Evolutionary conservation across 2,329 filamentous ascomycete species (phyloP).

Genomic region (Chrysoporthe deuterocubensis): DNA sequence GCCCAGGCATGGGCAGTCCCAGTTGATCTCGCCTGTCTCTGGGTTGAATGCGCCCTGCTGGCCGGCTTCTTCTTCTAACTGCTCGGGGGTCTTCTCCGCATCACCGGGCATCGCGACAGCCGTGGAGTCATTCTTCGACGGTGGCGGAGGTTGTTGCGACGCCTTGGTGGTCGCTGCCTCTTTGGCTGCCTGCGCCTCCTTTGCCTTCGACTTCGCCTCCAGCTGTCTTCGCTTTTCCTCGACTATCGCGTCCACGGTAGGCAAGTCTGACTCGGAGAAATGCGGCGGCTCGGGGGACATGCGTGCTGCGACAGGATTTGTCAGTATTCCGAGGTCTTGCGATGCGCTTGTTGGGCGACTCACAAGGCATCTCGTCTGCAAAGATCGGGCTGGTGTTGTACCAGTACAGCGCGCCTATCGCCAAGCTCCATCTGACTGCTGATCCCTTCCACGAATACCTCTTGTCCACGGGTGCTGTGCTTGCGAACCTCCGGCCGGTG

Average conservation of each 20-base stretch:
- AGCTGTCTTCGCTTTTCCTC: slow-evolving; percentile 63
- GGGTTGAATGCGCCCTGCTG: slow-evolving; percentile 96
- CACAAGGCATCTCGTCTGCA: slow-evolving; percentile 80
- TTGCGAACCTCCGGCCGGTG: slow-evolving; percentile 55
- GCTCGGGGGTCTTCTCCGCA: slow-evolving; percentile 46
- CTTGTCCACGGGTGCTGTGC: slow-evolving; percentile 63
- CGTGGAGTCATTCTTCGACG: slow-evolving; percentile 35
- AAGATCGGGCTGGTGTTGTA: slow-evolving; percentile 92
- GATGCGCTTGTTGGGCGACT: slow-evolving; percentile 39
- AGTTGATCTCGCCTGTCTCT: slow-evolving; percentile 99
- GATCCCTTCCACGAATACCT: slow-evolving; percentile 83
- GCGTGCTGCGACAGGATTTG: slow-evolving; percentile 34
- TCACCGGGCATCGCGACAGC: slow-evolving; percentile 25
- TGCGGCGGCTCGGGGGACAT: slow-evolving; percentile 49
- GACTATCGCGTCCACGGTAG: slow-evolving; percentile 69
- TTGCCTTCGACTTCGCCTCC: slow-evolving; percentile 36
- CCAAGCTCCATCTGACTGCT: slow-evolving; percentile 74
- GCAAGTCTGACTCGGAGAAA: slow-evolving; percentile 61
- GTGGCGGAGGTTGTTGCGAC: slow-evolving; percentile 31
- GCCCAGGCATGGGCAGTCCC: slow-evolving; percentile 96
- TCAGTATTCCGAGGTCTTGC: slow-evolving; percentile 16
- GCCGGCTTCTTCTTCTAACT: slow-evolving; percentile 77
- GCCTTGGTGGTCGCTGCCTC: slow-evolving; percentile 36
- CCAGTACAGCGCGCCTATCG: slow-evolving; percentile 80
- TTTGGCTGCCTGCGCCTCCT: slow-evolving; percentile 24